These are phyloP conservation scores for Ogataea wickerhamii DNA, from an alignment of 805 yeast genomes.

Conservation along the genomic window DNA sequence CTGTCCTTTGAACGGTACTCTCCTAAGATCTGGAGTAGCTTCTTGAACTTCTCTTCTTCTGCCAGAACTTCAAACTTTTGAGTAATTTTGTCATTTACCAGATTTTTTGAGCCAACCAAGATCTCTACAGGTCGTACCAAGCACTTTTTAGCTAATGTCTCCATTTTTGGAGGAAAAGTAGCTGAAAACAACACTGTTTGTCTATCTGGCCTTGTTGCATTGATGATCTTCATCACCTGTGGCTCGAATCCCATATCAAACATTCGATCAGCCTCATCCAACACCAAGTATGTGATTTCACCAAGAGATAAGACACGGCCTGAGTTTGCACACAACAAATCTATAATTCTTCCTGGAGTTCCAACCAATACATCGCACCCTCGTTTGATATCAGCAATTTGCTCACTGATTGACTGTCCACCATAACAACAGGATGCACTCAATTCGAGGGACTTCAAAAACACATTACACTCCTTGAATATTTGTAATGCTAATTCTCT, in stretches of 20 bases:
- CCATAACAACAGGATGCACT: slow-evolving; percentile 83
- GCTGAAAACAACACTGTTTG: slow-evolving; percentile 93
- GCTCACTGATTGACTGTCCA: slow-evolving; percentile 78
- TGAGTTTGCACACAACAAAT: slow-evolving; percentile 74
- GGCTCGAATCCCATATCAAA: slow-evolving; percentile 98
- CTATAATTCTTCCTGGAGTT: slow-evolving; percentile 94
- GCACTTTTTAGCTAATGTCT: slow-evolving; percentile 63
- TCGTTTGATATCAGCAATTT: slow-evolving; percentile 72
- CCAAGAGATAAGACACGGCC: slow-evolving; percentile 70
- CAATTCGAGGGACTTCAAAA: slow-evolving; percentile 48
- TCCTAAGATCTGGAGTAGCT: slow-evolving; percentile 54
- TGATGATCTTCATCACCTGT: slow-evolving; percentile 77
- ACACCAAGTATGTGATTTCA: slow-evolving; percentile 74
- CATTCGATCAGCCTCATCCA: slow-evolving; percentile 96
- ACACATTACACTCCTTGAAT: slow-evolving; percentile 57
- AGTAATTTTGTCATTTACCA: slow-evolving; percentile 74
- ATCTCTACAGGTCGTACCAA: slow-evolving; percentile 68
- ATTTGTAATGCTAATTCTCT: slow-evolving; percentile 90
- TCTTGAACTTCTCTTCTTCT: slow-evolving; percentile 53
- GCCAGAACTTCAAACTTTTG: slow-evolving; percentile 66
- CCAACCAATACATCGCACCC: slow-evolving; percentile 83
- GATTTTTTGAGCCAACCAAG: slow-evolving; percentile 72
- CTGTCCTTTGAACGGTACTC: slow-evolving; percentile 33
- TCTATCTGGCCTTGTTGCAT: slow-evolving; percentile 75
- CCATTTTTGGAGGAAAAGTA: slow-evolving; percentile 83